phyloP scores from a whole-genome alignment of 805 yeast species.

The Candida sithepensis region DNA sequence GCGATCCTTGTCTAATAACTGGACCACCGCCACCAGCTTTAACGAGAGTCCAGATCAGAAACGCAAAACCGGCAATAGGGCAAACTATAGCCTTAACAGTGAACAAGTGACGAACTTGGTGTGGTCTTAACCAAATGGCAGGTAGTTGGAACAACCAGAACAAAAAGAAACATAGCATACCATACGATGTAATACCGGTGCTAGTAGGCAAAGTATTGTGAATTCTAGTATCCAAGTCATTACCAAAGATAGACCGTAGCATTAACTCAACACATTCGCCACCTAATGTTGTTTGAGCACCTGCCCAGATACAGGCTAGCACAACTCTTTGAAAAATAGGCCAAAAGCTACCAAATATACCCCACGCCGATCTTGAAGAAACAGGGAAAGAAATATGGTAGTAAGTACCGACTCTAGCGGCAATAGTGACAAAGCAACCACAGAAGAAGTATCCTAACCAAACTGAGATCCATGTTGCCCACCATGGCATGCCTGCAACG shows the following conservation, averaged over 20 bases:
- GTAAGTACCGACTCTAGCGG: slow-evolving; percentile 75
- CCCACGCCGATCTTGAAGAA: slow-evolving; percentile 76
- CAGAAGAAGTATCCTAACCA: slow-evolving; percentile 79
- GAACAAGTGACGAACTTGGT: slow-evolving; percentile 76
- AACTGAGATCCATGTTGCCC: slow-evolving; percentile 87
- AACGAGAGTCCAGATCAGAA: slow-evolving; percentile 78
- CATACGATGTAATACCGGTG: slow-evolving; percentile 57
- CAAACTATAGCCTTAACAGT: slow-evolving; percentile 75
- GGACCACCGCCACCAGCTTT: slow-evolving; percentile 80
- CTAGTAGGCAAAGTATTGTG: slow-evolving; percentile 52
- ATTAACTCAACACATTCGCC: slow-evolving; percentile 78
- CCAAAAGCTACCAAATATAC: slow-evolving; percentile 84
- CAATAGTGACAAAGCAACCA: slow-evolving; percentile 64
- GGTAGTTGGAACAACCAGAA: slow-evolving; percentile 82
- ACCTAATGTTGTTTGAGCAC: slow-evolving; percentile 82
- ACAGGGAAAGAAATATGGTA: slow-evolving; percentile 88
- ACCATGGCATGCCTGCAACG: slow-evolving; percentile 75
- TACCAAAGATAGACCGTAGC: slow-evolving; percentile 74
- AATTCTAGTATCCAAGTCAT: slow-evolving; percentile 55
- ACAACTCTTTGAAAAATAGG: slow-evolving; percentile 85
- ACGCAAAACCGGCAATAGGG: slow-evolving; percentile 81
- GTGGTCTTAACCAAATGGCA: slow-evolving; percentile 78
- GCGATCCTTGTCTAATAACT: slow-evolving; percentile 53
- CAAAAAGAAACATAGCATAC: slow-evolving; percentile 71
- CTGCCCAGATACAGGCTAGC: slow-evolving; percentile 76